A percentile compares a stretch with the other conserved stretches of the same genome.
These are phyloP conservation scores for Pyrrhoderma lamaoense DNA, from an alignment of 1,284 basidiomycete species.

Conservation along the genomic window DNA sequence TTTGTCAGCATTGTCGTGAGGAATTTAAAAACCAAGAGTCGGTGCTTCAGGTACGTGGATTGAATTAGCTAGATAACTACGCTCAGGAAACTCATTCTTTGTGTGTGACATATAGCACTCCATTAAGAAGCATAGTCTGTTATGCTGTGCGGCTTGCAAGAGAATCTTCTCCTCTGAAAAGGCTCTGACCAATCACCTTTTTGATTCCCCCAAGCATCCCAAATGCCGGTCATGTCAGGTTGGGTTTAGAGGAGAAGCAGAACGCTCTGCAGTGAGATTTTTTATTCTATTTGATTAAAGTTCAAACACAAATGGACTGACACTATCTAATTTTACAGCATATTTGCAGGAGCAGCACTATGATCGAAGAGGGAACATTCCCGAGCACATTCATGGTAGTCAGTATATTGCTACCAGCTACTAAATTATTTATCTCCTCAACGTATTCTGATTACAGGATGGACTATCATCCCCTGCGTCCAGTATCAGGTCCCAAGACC, in stretches of 20 bases:
- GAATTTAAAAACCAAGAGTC: neutral
- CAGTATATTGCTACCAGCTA: no score
- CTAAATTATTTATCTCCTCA: no score
- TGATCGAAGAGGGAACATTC: conserved; percentile 3
- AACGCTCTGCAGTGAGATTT: neutral
- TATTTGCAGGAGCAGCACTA: conserved; percentile 1
- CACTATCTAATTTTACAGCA: neutral
- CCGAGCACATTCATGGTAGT: no score
- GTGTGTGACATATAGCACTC: neutral
- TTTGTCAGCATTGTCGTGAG: conserved; percentile 5
- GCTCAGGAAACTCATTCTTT: neutral
- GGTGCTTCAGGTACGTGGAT: neutral
- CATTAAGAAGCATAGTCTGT: conserved; percentile 1
- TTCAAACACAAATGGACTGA: neutral
- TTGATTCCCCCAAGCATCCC: conserved; percentile 17
- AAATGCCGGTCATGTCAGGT: conserved; percentile 10
- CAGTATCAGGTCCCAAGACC: no score
- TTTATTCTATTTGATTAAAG: neutral
- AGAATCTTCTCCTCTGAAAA: conserved; percentile 7
- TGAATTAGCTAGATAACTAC: no score
- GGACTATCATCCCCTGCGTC: no score
- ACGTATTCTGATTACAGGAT: no score
- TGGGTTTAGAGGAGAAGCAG: conserved; percentile 8
- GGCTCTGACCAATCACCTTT: conserved; percentile 5
- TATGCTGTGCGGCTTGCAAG: conserved; percentile 7